Base-by-base conservation (phyloP, 2,329 filamentous ascomycete genomes). In the Fusarium chuoi region DNA sequence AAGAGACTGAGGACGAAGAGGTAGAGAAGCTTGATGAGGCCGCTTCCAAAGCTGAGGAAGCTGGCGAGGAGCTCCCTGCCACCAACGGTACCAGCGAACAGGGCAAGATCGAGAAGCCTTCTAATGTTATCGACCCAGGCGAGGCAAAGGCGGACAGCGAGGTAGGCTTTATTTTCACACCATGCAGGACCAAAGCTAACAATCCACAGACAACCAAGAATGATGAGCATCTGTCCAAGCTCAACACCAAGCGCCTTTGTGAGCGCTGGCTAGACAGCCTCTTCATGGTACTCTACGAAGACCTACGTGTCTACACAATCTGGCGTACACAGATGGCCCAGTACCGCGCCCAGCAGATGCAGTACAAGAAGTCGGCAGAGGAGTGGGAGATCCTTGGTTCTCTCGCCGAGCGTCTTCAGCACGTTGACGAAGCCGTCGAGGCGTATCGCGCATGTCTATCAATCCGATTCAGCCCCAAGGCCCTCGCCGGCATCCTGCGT, bases 201-300 rank as follows among this genome's bases (percentile, higher is more conserved):
- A 62, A 35, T 45, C 36, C 18, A 15, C 76, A 93, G 91, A 85
- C 85, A 22, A 88, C 91, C 66, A 87, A 89, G 35, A 89, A 90
- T 11, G 91, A 94, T 74, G 89, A 92, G 64, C 88, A 93, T 75
- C 93, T 97, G 76, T 95, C 95, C 12, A 94, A 96, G 77, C 94
- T 99, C 80, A 96, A 97, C 81, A 98, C 98, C 83, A 99, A 99
- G 85, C 92, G 96, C 2, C 89, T 99, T 3, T 99, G 96, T 79
- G 96, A 99, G 83, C 91, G 96, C 76, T 99, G 96, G 96, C 89
- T 99, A 6, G 96, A 99, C 83, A 98, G 97, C 78, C 88, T 99
- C 28, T 99, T 99, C 85, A 99, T 99, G 96, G 96, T 98, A 1
- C 88, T 99, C 6, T 99, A 99, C 82, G 96, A 99, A 82, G 96